Evolutionary conservation across 2,329 filamentous ascomycete species (phyloP), one percentile per base, ranked within the genome.

Genomic region (Fusarium incarnatum): DNA sequence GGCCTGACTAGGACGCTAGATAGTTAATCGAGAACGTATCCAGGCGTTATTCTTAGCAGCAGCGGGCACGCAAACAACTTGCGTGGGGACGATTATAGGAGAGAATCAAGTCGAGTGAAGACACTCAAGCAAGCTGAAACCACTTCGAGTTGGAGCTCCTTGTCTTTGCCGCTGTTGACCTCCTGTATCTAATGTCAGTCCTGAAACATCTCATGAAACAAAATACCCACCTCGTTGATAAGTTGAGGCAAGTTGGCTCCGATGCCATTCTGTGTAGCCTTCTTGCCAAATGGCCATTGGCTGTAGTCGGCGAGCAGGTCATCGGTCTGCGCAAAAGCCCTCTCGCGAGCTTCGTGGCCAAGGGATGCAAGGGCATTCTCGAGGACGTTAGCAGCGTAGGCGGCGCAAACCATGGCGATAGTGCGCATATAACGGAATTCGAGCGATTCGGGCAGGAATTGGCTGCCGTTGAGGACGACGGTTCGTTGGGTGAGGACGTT

Each of bases 361-460:
- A 99, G 88, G 16, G 93, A 97, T 60, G 93, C 93, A 76, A 99
- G 84, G n/a, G 95, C 96, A 78, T 99, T 99, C 84, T 99, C 96
- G 62, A 99, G 88, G 28, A 99, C 96, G 77, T 99, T 99, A 67
- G 96, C 96, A 47, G 96, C 96, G 81, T 99, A 98, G 47, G 96
- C 95, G 54, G 95, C 96, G 83, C 96, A 99, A 56, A 99, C 94
- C 94, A 99, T 97, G 75, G 92, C 87, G 72, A 99, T 89, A 48
- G 96, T 98, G 74, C 96, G 90, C 72, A 96, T 83, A 81, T 97
- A 97, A 79, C 96, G 89, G 84, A 97, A 98, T 77, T 98, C 95
- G 81, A 97, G 91, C 75, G 93, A 93, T 80, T 98, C 95, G 64
- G 96, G 96, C 32, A 98, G 88, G 83, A 97, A 98, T 77, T 94